Evolutionary conservation across 306 rosid species (phyloP).

Genomic region (Cicer bijugum): DNA sequence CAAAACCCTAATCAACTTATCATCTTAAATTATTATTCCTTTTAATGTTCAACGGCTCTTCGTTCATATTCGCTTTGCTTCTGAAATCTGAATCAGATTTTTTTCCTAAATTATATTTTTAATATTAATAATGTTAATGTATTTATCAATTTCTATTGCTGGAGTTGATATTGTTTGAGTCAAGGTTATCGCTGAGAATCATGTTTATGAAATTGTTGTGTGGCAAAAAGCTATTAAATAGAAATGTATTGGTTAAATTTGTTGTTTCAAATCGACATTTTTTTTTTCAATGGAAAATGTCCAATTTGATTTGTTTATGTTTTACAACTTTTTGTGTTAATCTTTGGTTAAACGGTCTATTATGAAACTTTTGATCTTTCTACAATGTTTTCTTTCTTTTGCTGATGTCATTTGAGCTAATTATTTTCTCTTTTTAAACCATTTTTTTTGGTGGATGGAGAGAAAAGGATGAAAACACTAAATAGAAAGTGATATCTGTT

Average conservation of each 20-base stretch:
- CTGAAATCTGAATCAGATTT: conserved; percentile 37
- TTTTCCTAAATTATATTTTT: background rate
- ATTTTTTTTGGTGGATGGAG: conserved; percentile 10
- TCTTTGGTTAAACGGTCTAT: background rate
- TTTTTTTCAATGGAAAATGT: conserved; percentile 34
- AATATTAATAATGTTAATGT: background rate
- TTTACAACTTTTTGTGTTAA: conserved; percentile 29
- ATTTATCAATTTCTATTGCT: conserved; percentile 24
- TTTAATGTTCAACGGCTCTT: background rate
- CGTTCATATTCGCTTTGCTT: background rate
- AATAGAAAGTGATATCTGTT: conserved; percentile 18
- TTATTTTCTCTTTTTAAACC: background rate
- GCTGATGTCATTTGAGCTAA: conserved; percentile 23
- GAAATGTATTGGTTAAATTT: conserved; percentile 33
- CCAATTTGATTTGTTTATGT: conserved; percentile 37
- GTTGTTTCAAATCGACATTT: background rate
- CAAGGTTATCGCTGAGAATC: conserved; percentile 43
- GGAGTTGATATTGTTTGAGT: conserved; percentile 14
- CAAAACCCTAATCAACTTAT: conserved; percentile 57
- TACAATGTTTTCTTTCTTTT: background rate
- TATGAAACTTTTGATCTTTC: conserved; percentile 1
- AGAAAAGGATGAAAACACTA: conserved; percentile 19
- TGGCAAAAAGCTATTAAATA: background rate
- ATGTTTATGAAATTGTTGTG: background rate
- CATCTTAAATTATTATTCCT: background rate